Evolutionary conservation across 2,329 filamentous ascomycete species (phyloP).

Genomic region (Westerdykella ornata): DNA sequence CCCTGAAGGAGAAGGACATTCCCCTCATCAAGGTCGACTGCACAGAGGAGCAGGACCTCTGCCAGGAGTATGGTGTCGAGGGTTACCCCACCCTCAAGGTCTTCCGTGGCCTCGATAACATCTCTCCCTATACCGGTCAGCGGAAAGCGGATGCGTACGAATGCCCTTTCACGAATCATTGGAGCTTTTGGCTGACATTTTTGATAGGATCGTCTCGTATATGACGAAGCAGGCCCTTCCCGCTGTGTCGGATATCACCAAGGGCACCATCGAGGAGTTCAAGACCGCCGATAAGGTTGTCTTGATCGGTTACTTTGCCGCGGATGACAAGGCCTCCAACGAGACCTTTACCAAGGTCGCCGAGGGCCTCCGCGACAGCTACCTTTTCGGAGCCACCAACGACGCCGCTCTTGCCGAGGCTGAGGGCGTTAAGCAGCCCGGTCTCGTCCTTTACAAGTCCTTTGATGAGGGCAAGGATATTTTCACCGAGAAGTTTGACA

Average conservation of each 20-base stretch:
- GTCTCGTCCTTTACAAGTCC: slow-evolving; percentile 90
- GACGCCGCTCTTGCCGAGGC: slow-evolving; percentile 80
- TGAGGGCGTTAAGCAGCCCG: slow-evolving; percentile 80
- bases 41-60: slow-evolving; percentile 88
- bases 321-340: slow-evolving; percentile 75
- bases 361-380: slow-evolving; percentile 73
- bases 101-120: slow-evolving; percentile 83
- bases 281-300: slow-evolving; percentile 98
- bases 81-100: slow-evolving; percentile 98
- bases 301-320: slow-evolving; percentile 77
- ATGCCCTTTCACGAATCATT: background rate
- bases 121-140: slow-evolving; percentile 77
- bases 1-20: slow-evolving; percentile 82
- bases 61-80: slow-evolving; percentile 83
- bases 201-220: slow-evolving; percentile 61
- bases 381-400: slow-evolving; percentile 82
- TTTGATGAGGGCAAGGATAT: slow-evolving; percentile 94
- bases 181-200: slow-evolving; percentile 6
- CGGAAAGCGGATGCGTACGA: slow-evolving; percentile 71
- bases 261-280: slow-evolving; percentile 86
- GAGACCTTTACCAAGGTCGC: slow-evolving; percentile 75
- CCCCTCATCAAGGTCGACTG: slow-evolving; percentile 85
- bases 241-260: slow-evolving; percentile 74
- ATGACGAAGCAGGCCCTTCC: slow-evolving; percentile 98
- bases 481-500: slow-evolving; percentile 75